Base-by-base conservation (phyloP, 768 basidiomycete genomes). In the Mycena metata region DNA sequence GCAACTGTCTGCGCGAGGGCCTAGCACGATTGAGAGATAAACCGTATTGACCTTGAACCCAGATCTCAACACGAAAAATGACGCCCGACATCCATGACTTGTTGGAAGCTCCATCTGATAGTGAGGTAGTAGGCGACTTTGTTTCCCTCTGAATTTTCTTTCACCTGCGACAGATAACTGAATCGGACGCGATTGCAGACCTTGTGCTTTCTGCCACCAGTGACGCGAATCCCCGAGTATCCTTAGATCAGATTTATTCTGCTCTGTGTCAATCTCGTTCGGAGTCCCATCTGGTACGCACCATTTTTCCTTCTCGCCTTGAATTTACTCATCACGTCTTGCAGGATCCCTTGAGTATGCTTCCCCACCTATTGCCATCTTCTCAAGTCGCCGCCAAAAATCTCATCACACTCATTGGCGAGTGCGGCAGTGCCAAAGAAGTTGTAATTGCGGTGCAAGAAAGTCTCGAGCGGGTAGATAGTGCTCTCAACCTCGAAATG, bases 401-500 rank as follows among this genome's bases (percentile, higher is more conserved):
- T 30, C 77, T 88, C 26, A 70, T 86, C 9, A 67, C 78, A 2
- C 71, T 84, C 49, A 76, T 88, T 23, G 83, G 79, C 9, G 78
- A 84, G 66, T 79, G 79, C 54, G 70, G 82, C 21, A 80, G 81
- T 19, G 75, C 86, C 0, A 86, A 83, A 64, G 87, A 88, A 70
- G 78, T 84, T 0, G 72, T 85, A 1, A 82, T 88, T 42, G 81
- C 83, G 2, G 77, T 78, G 8, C 84, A 87, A 73, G 87, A 87
- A 71, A 78, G 77, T 16, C 54, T 83, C 23, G 86, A 87, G 70
- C 79, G 77, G 10, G 57, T 86, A 8, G 74, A 77, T 42, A 69
- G 45, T 39, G 59, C 72, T 17, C 55, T 80, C 19, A 67, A 51
- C 13, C 74, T 74, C 35, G 71, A 73, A 1, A 45, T 45, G 54